A percentile compares a stretch with the other conserved stretches of the same genome.
These are phyloP conservation scores for Boehmeria nivea DNA, from an alignment of 306 rosid genomes.

Conservation along the genomic window DNA sequence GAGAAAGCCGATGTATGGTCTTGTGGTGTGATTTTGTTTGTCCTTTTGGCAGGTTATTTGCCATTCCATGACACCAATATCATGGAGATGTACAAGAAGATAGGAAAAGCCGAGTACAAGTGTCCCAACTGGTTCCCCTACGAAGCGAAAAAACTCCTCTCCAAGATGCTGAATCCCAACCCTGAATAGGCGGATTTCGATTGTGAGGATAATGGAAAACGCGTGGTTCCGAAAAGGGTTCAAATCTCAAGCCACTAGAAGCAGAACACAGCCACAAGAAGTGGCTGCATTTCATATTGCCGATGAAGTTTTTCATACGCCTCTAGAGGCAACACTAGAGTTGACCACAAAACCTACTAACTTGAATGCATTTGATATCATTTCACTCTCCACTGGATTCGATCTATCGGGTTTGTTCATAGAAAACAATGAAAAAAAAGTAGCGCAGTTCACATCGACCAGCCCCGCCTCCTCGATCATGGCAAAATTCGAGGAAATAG, in stretches of 20 bases:
- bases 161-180: conserved; percentile 62
- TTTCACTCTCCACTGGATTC: conserved; percentile 64
- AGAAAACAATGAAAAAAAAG: conserved; percentile 37
- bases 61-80: conserved; percentile 82
- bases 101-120: conserved; percentile 55
- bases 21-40: conserved; percentile 82
- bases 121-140: conserved; percentile 71
- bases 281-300: no score
- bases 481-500: conserved; percentile 70
- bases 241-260: conserved; percentile 21
- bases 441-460: conserved; percentile 62
- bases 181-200: conserved; percentile 51
- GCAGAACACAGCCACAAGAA: neutral
- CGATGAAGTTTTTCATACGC: no score
- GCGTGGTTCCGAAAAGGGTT: conserved; percentile 61
- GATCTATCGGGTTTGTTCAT: conserved; percentile 68
- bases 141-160: conserved; percentile 48
- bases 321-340: conserved; percentile 30
- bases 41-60: conserved; percentile 79
- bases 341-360: conserved; percentile 38
- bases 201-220: conserved; percentile 48
- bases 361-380: conserved; percentile 79
- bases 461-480: conserved; percentile 55
- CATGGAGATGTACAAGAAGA: conserved; percentile 83
- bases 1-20: conserved; percentile 94